Percentiles rank a stretch among this genome's conserved stretches.
Conservation (phyloP, 2,329 filamentous ascomycete species). For the Neurospora sp. region DNA sequence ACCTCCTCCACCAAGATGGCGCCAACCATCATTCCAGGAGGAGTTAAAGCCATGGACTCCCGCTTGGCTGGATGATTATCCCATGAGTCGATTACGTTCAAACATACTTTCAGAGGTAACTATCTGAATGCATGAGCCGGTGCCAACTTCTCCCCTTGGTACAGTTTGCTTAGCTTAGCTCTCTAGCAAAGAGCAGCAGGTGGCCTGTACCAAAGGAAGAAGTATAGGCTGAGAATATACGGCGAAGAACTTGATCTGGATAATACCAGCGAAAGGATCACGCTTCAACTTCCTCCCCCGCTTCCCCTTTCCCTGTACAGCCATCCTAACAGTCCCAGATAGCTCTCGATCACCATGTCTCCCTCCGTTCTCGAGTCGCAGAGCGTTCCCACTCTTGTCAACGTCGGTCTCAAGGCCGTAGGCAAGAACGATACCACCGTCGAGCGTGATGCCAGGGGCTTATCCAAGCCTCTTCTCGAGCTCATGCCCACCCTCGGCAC, state of each 20-base stretch:
- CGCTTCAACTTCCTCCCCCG: conserved; percentile 50
- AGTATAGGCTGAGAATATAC: conserved; percentile 28
- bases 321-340: conserved; percentile 20
- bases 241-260: conserved; percentile 30
- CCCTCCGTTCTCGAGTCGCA: conserved; percentile 55
- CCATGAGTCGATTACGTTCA: conserved; percentile 14
- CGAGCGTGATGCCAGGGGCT: conserved; percentile 22
- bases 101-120: conserved; percentile 22
- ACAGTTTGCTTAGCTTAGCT: not conserved
- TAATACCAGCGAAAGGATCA: conserved; percentile 82
- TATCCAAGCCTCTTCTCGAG: conserved; percentile 47
- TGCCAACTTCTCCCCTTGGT: conserved; percentile 16
- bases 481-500: conserved; percentile 58
- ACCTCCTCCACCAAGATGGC: not conserved
- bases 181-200: not conserved
- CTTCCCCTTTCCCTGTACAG: conserved; percentile 25
- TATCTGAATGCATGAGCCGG: conserved; percentile 26
- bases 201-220: conserved; percentile 3
- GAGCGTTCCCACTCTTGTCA: conserved; percentile 34
- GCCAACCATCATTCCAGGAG: not conserved
- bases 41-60: not conserved
- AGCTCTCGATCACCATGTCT: conserved; percentile 48
- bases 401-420: conserved; percentile 34
- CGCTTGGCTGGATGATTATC: not conserved
- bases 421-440: conserved; percentile 20